A percentile compares a stretch with the other conserved stretches of the same genome.
Conservation (phyloP, 345 rosid genomes). For the Turritis glabra region DNA sequence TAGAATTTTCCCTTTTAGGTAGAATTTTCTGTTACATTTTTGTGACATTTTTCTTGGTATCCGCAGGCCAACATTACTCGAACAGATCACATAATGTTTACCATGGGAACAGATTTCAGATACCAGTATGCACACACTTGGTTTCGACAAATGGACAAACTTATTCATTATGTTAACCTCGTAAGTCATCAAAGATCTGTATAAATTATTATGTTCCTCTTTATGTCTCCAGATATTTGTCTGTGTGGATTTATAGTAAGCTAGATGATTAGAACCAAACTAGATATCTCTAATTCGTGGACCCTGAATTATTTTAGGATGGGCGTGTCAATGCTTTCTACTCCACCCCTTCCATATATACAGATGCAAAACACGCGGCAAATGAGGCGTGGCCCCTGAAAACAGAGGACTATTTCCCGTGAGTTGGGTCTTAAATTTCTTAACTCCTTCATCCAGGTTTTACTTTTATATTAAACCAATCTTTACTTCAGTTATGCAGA, state of each 20-base stretch:
- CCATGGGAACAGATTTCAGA: slow-evolving; percentile 98
- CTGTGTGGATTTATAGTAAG: not conserved
- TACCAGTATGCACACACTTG: slow-evolving; percentile 93
- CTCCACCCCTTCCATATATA: slow-evolving; percentile 95
- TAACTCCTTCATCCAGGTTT: not conserved
- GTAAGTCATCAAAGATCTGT: slow-evolving; percentile 45
- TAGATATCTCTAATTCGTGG: slow-evolving; percentile 16
- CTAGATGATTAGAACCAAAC: not conserved
- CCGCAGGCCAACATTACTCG: slow-evolving; percentile 91
- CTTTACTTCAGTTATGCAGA: slow-evolving; percentile 81
- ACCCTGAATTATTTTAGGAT: slow-evolving; percentile 55
- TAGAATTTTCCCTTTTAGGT: not conserved
- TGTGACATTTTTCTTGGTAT: slow-evolving; percentile 11
- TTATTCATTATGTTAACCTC: slow-evolving; percentile 92
- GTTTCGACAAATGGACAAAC: slow-evolving; percentile 94
- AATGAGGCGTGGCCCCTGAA: slow-evolving; percentile 83
- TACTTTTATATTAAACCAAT: slow-evolving; percentile 34
- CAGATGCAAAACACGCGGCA: slow-evolving; percentile 86
- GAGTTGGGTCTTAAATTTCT: slow-evolving; percentile 43
- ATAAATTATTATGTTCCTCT: not conserved
- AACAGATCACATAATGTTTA: slow-evolving; percentile 88
- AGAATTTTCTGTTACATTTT: slow-evolving; percentile 12
- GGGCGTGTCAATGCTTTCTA: slow-evolving; percentile 96
- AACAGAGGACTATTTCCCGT: slow-evolving; percentile 94
- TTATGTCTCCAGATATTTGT: slow-evolving; percentile 8